phyloP scores from a whole-genome alignment of 108 stramenopile genomes.

The Fragilariopsis cylindrus region DNA sequence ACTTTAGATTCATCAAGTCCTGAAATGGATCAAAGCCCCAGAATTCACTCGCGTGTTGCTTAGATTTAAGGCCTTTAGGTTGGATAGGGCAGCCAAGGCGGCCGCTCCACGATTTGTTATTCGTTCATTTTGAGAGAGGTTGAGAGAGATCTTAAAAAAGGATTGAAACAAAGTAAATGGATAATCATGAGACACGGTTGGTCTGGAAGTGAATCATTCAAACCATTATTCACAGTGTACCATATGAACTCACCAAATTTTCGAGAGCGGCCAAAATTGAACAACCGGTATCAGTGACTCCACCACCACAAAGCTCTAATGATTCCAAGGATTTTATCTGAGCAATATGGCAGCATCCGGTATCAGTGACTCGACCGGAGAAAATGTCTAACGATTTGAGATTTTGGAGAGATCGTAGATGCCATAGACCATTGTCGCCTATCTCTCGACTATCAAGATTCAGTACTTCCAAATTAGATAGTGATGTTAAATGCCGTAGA shows the following conservation, averaged over 20 bases:
- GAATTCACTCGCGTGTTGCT: conserved; percentile 77
- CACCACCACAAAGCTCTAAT: conserved; percentile 86
- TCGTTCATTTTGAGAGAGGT: conserved; percentile 81
- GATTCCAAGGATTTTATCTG: conserved; percentile 77
- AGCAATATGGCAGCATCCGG: conserved; percentile 68
- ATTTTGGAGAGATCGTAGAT: conserved; percentile 49
- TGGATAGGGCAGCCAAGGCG: conserved; percentile 63
- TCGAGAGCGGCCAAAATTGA: conserved; percentile 61
- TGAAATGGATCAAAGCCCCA: conserved; percentile 58
- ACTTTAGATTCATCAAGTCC: conserved; percentile 62
- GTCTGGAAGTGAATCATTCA: no score
- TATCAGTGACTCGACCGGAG: conserved; percentile 76
- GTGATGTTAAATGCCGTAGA: conserved; percentile 54
- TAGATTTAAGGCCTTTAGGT: conserved; percentile 79
- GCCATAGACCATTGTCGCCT: conserved; percentile 65
- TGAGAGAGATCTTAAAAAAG: conserved; percentile 30
- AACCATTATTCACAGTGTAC: no score
- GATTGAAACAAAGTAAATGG: background rate
- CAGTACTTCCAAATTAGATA: conserved; percentile 61
- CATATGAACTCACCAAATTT: conserved; percentile 39
- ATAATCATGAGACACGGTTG: no score
- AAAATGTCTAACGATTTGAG: conserved; percentile 80
- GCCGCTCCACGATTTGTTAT: conserved; percentile 84
- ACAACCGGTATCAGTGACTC: conserved; percentile 76
- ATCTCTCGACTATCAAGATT: conserved; percentile 85